Evolutionary conservation across 129 eudicot species (phyloP), one percentile per base, ranked within the genome.

Genomic region (Dittrichia graveolens): DNA sequence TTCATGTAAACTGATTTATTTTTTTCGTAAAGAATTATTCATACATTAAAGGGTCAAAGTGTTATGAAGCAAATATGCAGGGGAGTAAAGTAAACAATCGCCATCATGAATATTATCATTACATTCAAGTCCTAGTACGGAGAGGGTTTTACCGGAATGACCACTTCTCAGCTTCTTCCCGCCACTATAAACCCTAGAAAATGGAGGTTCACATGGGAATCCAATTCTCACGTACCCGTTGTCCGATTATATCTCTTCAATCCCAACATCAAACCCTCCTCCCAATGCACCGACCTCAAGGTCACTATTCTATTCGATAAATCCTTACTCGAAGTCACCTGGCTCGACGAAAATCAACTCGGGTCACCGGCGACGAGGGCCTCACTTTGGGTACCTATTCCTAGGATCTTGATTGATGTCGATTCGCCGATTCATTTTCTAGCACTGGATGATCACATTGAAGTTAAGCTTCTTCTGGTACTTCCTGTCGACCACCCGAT

Each of bases 401-500:
- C 99, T 61, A 82, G 85, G 76, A 89, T 84, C 18, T 75, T 94
- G 75, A 68, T 90, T 7, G 97, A 88, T 62, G 75, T 19, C 6
- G 99, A 88, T 3, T 72, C 91, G n/a, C 89, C 91, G 2, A 58
- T 90, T 16, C 64, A 46, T 60, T 72, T 72, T 48, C 83, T 80
- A 65, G 80, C 82, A 18, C 50, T 76, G 61, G 86, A 86, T 52
- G 95, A 88, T 73, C 85, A 86, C 63, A 78, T 94, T 72, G 89
- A 94, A 57, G 91, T 84, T 18, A 90, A 84, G 37, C 54, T 94
- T 48, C 76, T 67, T 66, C 82, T 94, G 66, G 74, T 94, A 66
- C 88, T 94, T 69, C 96, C 99, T 0, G 83, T 90, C 61, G 96
- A 94, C 71, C 97, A 94, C 57, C 97, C 99, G 3, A 75, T 94